phyloP scores from a whole-genome alignment of 805 yeast species.

The Suhomyces sp. region DNA sequence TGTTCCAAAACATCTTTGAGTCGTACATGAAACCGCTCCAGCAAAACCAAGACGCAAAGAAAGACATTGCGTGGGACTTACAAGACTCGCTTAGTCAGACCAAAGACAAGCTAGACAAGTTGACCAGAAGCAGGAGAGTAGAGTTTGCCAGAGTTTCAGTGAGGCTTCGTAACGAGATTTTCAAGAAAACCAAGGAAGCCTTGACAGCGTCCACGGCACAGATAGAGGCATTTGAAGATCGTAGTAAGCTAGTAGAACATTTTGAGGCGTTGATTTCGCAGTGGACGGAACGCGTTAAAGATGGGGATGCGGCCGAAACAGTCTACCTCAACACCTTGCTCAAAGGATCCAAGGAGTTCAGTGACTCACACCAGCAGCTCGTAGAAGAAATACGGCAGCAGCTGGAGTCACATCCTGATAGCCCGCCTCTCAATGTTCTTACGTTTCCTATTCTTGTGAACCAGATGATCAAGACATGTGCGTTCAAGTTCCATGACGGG shows the following conservation, averaged over 20 bases:
- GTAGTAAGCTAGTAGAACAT: conserved; percentile 15
- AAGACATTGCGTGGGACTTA: conserved; percentile 8
- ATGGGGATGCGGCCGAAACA: conserved; percentile 5
- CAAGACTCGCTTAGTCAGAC: conserved; percentile 8
- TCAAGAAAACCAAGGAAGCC: conserved; percentile 13
- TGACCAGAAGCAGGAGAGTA: conserved; percentile 5
- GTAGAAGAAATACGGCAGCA: conserved; percentile 13
- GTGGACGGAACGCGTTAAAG: conserved; percentile 10
- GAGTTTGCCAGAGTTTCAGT: conserved; percentile 9
- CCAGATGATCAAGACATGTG: conserved; percentile 21
- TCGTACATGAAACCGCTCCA: conserved; percentile 18
- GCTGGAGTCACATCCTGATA: conserved; percentile 16
- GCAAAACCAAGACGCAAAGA: conserved; percentile 2
- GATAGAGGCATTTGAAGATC: conserved; percentile 13
- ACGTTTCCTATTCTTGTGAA: conserved; percentile 39
- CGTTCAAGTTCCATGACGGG: conserved; percentile 31
- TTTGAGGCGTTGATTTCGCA: conserved; percentile 12
- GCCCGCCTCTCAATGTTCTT: conserved; percentile 28
- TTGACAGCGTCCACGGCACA: conserved; percentile 22
- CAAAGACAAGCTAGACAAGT: conserved; percentile 1
- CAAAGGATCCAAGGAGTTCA: conserved; percentile 10
- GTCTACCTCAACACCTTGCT: conserved; percentile 14
- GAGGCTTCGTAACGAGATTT: conserved; percentile 13
- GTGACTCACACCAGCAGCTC: conserved; percentile 17
- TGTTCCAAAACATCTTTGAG: conserved; percentile 24